Conservation (phyloP, 768 basidiomycete genomes). For the Trametes gibbosa region DNA sequence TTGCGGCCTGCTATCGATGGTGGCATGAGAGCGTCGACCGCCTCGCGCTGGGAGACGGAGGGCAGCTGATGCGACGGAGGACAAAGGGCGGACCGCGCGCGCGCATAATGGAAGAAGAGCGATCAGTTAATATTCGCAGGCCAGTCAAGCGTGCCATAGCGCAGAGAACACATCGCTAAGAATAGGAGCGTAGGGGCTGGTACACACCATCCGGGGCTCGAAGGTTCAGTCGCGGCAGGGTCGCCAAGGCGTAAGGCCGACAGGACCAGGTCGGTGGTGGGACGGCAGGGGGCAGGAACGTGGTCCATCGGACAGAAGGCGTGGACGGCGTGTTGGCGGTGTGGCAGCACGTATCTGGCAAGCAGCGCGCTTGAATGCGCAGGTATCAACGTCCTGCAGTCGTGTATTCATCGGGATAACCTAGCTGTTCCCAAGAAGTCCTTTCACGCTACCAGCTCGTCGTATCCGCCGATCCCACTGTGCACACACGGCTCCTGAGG, state of each 20-base stretch:
- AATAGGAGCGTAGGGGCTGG: not conserved
- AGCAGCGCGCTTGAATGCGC: conserved; percentile 1
- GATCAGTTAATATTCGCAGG: conserved; percentile 5
- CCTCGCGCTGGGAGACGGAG: not conserved
- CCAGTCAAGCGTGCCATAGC: not conserved
- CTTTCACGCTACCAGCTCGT: not conserved
- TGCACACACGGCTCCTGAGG: not conserved
- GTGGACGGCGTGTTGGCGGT: conserved; percentile 4
- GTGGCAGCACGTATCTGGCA: conserved; percentile 4
- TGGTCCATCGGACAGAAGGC: not conserved
- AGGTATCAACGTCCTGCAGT: not conserved
- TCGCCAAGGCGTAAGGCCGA: conserved; percentile 1
- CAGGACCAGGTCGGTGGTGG: not conserved
- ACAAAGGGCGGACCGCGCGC: not conserved
- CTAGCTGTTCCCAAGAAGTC: conserved; percentile 13
- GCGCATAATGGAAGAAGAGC: conserved; percentile 2
- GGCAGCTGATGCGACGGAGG: conserved; percentile 12
- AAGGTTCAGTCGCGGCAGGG: conserved; percentile 8
- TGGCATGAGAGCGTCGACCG: conserved; percentile 1
- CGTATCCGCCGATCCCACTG: not conserved
- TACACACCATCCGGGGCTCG: not conserved
- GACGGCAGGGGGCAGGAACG: not conserved
- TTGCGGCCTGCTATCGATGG: conserved; percentile 12
- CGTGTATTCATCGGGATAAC: conserved; percentile 18
- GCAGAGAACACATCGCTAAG: not conserved